Evolutionary conservation across 345 rosid species (phyloP), one percentile per base, ranked within the genome.

Genomic region (Murraya paniculata): DNA sequence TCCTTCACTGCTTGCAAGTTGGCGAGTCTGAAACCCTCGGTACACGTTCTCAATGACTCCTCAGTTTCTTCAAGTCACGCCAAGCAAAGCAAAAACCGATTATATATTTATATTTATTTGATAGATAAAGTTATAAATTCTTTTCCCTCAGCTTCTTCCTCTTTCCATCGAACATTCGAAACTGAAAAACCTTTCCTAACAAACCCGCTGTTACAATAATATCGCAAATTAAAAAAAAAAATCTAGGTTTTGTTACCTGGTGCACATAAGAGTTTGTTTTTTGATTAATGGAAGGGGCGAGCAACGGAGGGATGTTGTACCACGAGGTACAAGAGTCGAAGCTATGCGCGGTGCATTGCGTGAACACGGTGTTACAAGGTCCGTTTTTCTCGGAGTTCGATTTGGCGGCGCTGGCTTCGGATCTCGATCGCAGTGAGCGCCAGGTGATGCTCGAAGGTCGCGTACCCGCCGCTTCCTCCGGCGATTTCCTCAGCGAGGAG

Each of bases 281-380:
- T 53, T 58, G 27, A 31, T n/a, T 69, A n/a, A 92, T 90, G 95
- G 99, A 93, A 61, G 88, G 92, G 70, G 81, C 83, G 9, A 90
- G 94, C 91, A 96, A 93, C 77, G 98, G 97, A 31, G 99, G 98
- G 78, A 94, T 96, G 90, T 80, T 96, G 89, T 96, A 96, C 88
- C 97, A 94, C 81, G 97, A 96, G 92, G 99, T 96, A 10, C 98
- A 96, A 77, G 99, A 96, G 88, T 87, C 97, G 14, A 94, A 92
- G 89, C 92, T 96, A 2, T 94, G 99, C 88, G 99, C 98, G 28
- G 98, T 96, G 24, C 99, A 96, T 90, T 96, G 99, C 88, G 97
- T 94, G 73, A 96, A 96, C 89, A 90, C 97, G 59, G 97, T 89
- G 60, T 84, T 96, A 76, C 98, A 96, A 66, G 99, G 99, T 9